Percentiles rank a stretch among this genome's conserved stretches.
Evolutionary conservation across 371 early-diverging fungal genomes (phyloP).

Genomic region (Mucor lusitanicus): DNA sequence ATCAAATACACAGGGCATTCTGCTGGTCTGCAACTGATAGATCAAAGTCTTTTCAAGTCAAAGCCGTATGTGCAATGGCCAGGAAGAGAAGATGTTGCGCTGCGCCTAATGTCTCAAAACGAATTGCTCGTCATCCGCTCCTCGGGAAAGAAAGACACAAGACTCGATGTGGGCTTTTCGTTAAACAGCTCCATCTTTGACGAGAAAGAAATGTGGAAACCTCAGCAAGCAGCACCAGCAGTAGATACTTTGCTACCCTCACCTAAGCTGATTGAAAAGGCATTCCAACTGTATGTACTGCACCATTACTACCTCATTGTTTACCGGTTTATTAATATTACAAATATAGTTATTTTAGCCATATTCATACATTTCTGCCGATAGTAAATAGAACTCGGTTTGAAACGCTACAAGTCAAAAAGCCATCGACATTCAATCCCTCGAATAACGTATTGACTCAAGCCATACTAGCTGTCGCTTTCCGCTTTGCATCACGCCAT

Average conservation of each 20-base stretch:
- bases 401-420: slow-evolving; percentile 36
- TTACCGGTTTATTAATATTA: slow-evolving; percentile 1
- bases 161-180: slow-evolving; percentile 43
- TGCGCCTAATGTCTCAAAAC: slow-evolving; percentile 42
- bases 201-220: slow-evolving; percentile 1
- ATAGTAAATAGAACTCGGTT: slow-evolving; percentile 58
- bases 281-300: slow-evolving; percentile 23
- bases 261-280: slow-evolving; percentile 13
- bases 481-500: slow-evolving; percentile 40
- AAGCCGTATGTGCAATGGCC: slow-evolving; percentile 40
- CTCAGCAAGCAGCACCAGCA: not conserved
- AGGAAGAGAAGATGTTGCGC: slow-evolving; percentile 40
- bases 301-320: not conserved
- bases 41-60: slow-evolving; percentile 39
- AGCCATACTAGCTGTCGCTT: slow-evolving; percentile 54
- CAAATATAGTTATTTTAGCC: slow-evolving; percentile 52
- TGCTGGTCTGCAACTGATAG: slow-evolving; percentile 39
- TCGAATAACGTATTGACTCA: slow-evolving; percentile 39
- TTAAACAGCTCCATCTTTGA: slow-evolving; percentile 38
- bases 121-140: slow-evolving; percentile 46
- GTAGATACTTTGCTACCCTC: slow-evolving; percentile 4
- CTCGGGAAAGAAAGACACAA: slow-evolving; percentile 23
- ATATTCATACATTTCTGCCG: slow-evolving; percentile 60
- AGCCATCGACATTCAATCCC: slow-evolving; percentile 13
- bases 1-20: slow-evolving; percentile 50